These are phyloP conservation scores for Rhizophora apiculata DNA, from an alignment of 345 rosid genomes.

Conservation along the genomic window DNA sequence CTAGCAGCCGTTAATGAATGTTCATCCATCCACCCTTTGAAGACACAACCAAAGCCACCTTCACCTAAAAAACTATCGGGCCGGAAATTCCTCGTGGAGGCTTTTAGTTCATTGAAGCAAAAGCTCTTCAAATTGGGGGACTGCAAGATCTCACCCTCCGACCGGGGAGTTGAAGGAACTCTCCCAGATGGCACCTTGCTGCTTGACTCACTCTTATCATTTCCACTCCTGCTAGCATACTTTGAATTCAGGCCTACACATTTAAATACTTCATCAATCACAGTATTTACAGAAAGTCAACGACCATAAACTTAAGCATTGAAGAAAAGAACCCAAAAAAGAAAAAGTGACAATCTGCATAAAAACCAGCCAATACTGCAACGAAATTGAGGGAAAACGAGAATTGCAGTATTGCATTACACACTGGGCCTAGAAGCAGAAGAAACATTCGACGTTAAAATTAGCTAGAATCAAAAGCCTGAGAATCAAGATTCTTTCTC, in stretches of 20 bases:
- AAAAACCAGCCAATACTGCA: too few relatives aligned
- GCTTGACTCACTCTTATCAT: conserved; percentile 25
- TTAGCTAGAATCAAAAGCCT: not conserved
- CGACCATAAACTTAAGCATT: too few relatives aligned
- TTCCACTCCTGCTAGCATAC: conserved; percentile 35
- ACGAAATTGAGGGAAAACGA: too few relatives aligned
- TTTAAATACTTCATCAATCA: conserved; percentile 1
- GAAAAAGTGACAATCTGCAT: too few relatives aligned
- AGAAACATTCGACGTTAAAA: conserved; percentile 1
- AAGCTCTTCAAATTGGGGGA: conserved; percentile 32
- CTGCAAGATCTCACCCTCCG: conserved; percentile 30
- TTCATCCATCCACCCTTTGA: conserved; percentile 39
- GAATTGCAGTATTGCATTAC: too few relatives aligned
- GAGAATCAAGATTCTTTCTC: conserved; percentile 4
- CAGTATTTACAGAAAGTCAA: too few relatives aligned
- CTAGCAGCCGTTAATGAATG: conserved; percentile 22
- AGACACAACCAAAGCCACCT: conserved; percentile 37
- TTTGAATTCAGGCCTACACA: conserved; percentile 39
- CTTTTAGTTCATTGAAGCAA: conserved; percentile 23
- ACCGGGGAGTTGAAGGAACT: conserved; percentile 26
- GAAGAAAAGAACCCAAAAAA: too few relatives aligned
- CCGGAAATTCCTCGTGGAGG: conserved; percentile 35
- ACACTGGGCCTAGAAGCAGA: not conserved
- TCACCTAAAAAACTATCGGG: conserved; percentile 34
- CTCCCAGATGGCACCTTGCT: conserved; percentile 17